Evolutionary conservation across 345 rosid species (phyloP).

Genomic region (Corchorus capsularis): DNA sequence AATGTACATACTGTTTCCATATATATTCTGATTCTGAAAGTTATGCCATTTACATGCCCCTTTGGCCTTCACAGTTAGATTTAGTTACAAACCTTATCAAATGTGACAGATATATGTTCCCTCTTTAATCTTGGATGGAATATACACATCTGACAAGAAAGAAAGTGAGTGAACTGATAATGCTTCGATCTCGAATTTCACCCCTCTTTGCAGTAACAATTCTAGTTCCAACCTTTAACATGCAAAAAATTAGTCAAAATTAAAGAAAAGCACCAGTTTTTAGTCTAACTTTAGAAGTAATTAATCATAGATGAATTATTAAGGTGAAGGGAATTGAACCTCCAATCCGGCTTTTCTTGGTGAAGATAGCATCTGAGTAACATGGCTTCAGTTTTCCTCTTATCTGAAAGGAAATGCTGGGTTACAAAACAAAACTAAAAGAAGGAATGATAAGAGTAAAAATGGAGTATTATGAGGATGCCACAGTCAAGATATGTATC

Average conservation of each 20-base stretch:
- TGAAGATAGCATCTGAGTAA: slow-evolving; percentile 76
- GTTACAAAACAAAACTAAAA: slow-evolving; percentile 6
- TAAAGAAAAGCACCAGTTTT: neutral
- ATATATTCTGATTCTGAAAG: too few relatives aligned
- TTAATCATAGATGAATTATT: neutral
- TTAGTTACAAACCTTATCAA: neutral
- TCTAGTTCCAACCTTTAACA: slow-evolving; percentile 65
- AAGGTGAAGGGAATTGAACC: slow-evolving; percentile 41
- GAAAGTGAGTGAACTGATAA: slow-evolving; percentile 75
- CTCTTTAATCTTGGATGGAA: slow-evolving; percentile 71
- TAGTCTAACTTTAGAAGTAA: neutral
- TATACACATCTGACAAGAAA: slow-evolving; percentile 68
- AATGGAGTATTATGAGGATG: neutral
- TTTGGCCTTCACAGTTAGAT: too few relatives aligned
- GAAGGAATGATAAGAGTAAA: neutral
- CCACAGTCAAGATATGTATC: slow-evolving; percentile 17
- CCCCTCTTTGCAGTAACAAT: slow-evolving; percentile 76
- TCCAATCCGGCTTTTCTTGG: slow-evolving; percentile 81
- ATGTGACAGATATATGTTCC: slow-evolving; percentile 16
- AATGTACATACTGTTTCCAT: too few relatives aligned
- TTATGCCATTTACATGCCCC: too few relatives aligned
- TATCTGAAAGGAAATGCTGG: slow-evolving; percentile 51
- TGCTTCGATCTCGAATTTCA: slow-evolving; percentile 94
- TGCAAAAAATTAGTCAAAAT: neutral
- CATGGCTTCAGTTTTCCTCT: slow-evolving; percentile 66